Evolutionary conservation across 1,284 basidiomycete species (phyloP), one percentile per base, ranked within the genome.

Genomic region (Ganoderma lucidum): DNA sequence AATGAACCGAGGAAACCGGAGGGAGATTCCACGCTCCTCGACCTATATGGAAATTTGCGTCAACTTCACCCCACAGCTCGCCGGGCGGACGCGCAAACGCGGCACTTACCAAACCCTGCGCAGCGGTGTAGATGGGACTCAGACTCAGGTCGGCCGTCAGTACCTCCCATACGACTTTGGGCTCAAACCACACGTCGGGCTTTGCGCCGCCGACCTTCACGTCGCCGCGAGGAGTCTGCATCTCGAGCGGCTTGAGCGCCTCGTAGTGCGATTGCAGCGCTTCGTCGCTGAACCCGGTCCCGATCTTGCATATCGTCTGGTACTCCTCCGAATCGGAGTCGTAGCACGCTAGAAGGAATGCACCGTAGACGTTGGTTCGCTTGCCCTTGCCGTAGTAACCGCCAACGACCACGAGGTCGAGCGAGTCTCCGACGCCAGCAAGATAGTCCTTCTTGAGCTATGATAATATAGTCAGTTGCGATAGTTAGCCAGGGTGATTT

Each of bases 301-400:
- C 98, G 74, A 99, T 98, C 83, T 99, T 99, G 88, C 98, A 99
- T 67, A 98, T 96, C 3, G 96, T 97, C 78, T 98, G 97, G 80
- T 89, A 98, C 78, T 94, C 93, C 80, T 98, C 96, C 8, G 91
- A 87, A 75, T 98, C 96, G 62, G 90, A 84, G 79, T 99, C 97
- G 80, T 96, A 98, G 81, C 96, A 97, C 3, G 96, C 97, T 44
- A 98, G 88, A 28, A 98, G 87, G 87, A 97, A 98, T 14, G 97
- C 97, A 67, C 97, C 97, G 78, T 98, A 98, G 44, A 97, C 94
- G 78, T 95, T 93, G 23, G 98, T 99, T 60, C 98, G 93, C 82
- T 99, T 99, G 70, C 98, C 98, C 81, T 98, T 97, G 73, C 98
- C 98, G 76, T 96, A 94, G 83, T 98, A 99, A 3, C 90, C 98